Evolutionary conservation across 208 protist species (phyloP), one percentile per base, ranked within the genome.

Genomic region (Leishmania mexicana): DNA sequence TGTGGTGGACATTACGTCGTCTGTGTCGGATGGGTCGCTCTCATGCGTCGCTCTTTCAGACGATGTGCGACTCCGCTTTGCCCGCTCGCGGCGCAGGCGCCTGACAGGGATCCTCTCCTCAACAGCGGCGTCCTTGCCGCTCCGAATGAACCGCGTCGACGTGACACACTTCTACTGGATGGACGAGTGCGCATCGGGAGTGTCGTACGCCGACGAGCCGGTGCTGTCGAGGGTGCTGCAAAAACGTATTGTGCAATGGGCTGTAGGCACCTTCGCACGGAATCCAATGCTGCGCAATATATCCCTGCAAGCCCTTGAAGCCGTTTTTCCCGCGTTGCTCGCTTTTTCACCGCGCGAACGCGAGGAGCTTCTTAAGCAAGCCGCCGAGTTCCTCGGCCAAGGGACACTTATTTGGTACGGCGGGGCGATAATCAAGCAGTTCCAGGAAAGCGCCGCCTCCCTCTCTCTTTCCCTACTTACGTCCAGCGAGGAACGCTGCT

Each of bases 391-490:
- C 2, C 62, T 86, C 13, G 83, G 78, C 13, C 73, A 76, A 7
- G 83, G 78, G 28, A 80, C 62, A 7, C 42, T 86, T 11, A 53
- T 81, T 24, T 86, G 78, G 74, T 83, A 80, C 74, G 78, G 78
- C 10, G 75, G 54, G 17, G 76, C 78, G 0, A 47, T 86, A 42
- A 82, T 85, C 24, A 62, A 70, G 38, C 81, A 85, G n/a, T 75
- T 77, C 38, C 60, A 35, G 45, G 75, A 80, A 1, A 51, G 58
- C 53, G 65, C 53, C 35, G 64, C 64, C 11, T 31, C n/a, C 38
- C 62, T 79, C 17, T 11, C 62, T 21, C 60, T 80, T 28, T 35
- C 65, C 7, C 67, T 86, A 0, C 65, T 86, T 38, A 75, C 77
- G 1, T 3, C 57, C 28, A 45, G 49, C 11, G 83, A 81, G 58